Conservation (phyloP, 352 stramenopile species). For the Globisporangium echinulatum region DNA sequence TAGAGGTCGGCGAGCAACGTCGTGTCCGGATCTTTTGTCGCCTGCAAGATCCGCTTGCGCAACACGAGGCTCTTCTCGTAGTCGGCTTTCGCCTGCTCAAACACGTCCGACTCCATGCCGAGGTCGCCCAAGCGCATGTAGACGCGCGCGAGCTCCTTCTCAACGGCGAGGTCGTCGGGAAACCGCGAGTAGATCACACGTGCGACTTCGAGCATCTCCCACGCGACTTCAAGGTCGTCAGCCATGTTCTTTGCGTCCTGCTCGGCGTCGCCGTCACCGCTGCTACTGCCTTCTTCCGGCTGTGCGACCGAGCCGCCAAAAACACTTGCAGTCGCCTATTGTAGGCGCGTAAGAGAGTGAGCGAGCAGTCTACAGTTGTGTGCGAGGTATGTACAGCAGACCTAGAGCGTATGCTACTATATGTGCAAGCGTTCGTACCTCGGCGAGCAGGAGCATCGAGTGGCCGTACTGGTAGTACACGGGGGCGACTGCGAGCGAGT, state of each 20-base stretch:
- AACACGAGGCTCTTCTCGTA: constrained; percentile 77
- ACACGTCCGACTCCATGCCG: constrained; percentile 77
- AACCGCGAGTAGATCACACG: constrained; percentile 78
- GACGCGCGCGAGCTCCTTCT: constrained; percentile 73
- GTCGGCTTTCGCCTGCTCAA: constrained; percentile 64
- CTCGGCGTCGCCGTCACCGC: constrained; percentile 32
- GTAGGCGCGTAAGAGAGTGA: background rate
- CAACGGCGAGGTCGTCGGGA: constrained; percentile 54
- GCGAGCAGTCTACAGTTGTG: background rate
- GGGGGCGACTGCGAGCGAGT: constrained; percentile 55
- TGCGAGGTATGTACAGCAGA: no score
- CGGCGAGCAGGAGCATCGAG: constrained; percentile 62
- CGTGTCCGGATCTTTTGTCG: constrained; percentile 62
- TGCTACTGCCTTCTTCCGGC: constrained; percentile 11
- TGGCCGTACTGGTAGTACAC: constrained; percentile 86
- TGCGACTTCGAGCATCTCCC: constrained; percentile 83
- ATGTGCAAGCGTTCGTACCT: constrained; percentile 17
- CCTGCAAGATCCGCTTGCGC: constrained; percentile 59
- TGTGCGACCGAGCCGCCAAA: constrained; percentile 38
- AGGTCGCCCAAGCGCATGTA: constrained; percentile 78
- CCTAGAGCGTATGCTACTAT: no score
- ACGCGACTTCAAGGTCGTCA: constrained; percentile 79
- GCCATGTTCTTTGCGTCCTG: constrained; percentile 44
- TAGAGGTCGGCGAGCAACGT: constrained; percentile 77
- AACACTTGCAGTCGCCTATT: constrained; percentile 39